Evolutionary conservation across 2,329 filamentous ascomycete genomes (phyloP).

Genomic region (Byssoonygena ceratinophila): DNA sequence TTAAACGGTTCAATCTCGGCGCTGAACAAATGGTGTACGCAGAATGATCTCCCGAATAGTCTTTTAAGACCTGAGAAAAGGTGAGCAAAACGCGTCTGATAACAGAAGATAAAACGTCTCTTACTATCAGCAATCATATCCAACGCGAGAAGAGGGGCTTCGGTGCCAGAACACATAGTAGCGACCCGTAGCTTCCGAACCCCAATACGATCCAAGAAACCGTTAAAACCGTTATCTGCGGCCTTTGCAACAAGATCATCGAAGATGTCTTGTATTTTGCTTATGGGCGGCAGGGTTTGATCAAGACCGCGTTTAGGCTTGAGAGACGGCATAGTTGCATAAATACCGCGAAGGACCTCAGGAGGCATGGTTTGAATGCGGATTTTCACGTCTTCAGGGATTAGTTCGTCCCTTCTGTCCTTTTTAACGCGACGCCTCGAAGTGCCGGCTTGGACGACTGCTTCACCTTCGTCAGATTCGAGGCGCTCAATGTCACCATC

Average conservation of each 20-base stretch:
- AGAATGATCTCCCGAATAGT: constrained; percentile 29
- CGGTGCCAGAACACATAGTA: constrained; percentile 70
- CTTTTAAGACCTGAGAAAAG: constrained; percentile 25
- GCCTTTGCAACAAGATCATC: constrained; percentile 37
- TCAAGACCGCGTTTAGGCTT: constrained; percentile 22
- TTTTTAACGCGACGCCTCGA: background rate
- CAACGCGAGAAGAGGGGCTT: constrained; percentile 59
- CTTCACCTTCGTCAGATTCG: background rate
- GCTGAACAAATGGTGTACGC: constrained; percentile 49
- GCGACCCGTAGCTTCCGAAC: constrained; percentile 44
- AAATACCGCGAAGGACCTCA: constrained; percentile 17
- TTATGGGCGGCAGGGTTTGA: constrained; percentile 37
- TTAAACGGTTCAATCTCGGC: constrained; percentile 55
- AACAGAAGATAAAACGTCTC: constrained; percentile 8
- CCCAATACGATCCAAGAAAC: constrained; percentile 29
- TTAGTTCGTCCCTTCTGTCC: background rate
- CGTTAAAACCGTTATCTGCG: constrained; percentile 25
- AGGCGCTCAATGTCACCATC: background rate
- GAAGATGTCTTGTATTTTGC: constrained; percentile 42
- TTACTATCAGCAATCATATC: constrained; percentile 45
- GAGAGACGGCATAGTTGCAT: constrained; percentile 13
- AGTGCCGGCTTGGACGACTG: background rate
- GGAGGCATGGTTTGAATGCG: constrained; percentile 14
- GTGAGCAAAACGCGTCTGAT: background rate
- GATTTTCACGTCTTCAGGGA: constrained; percentile 1